Evolutionary conservation across 140 eudicot genomes (phyloP), one percentile per base, ranked within the genome.

Genomic region (Senecio squalidus): DNA sequence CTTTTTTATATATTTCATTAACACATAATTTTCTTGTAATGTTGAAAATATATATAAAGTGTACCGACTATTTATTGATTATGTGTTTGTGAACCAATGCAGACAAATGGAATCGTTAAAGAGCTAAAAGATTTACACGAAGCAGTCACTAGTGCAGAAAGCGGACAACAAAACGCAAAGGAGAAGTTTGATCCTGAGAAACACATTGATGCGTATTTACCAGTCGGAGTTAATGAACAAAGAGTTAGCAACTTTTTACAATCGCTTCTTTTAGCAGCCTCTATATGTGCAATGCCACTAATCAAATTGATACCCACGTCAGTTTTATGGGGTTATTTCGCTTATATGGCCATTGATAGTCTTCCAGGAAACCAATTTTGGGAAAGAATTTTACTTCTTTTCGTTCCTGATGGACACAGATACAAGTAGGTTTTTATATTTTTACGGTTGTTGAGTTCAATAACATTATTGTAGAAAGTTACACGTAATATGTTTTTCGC

Each of bases 281-380:
- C 80, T 29, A 66, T 77, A 2, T 76, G 65, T 26, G 80, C 81
- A 14, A 76, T 81, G 73, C 83, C 83, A 0, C 0, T 81, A 16
- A 73, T 81, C 14, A 76, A 69, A 55, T 27, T 55, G 48, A 76
- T 80, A 45, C 86, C 82, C 7, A 71, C 86, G 6, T 80, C 86
- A 2, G 77, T 80, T 68, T 73, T 76, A 41, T 80, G 83, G 87
- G 83, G 87, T 13, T 80, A 80, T 65, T 73, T 80, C 34, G 80
- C 83, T 34, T 80, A 76, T 62, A 73, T 80, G 83, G 83, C 83
- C 54, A 73, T 80, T 34, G 83, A 80, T 26, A 76, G 86, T 50
- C 82, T 76, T 62, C 82, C 82, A 0, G 80, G 80, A 54, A 76
- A 80, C 59, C 87, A 76, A 28, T 57, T 80, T 14, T 80, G 82